These are phyloP conservation scores for Aspergillus proliferans DNA, from an alignment of 2,329 filamentous ascomycete genomes.

Conservation along the genomic window DNA sequence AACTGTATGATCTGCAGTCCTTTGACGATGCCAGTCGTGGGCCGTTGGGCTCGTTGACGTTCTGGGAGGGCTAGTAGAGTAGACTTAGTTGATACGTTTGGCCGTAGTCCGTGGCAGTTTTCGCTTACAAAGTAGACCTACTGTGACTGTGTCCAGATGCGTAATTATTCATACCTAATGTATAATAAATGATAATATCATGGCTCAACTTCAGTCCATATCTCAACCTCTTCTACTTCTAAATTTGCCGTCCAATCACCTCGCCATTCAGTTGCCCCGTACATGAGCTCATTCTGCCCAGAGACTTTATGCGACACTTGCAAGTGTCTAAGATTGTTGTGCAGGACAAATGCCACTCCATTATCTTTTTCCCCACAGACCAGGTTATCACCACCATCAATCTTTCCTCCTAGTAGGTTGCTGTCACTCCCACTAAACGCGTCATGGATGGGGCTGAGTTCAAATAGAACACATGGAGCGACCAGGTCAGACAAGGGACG, in stretches of 20 bases:
- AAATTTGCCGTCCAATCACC: not conserved
- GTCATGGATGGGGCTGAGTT: not conserved
- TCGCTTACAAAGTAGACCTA: too few relatives aligned
- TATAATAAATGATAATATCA: not conserved
- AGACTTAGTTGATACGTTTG: too few relatives aligned
- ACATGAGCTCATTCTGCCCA: not conserved
- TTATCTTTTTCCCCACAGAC: not conserved
- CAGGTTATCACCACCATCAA: not conserved
- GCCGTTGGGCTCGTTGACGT: slow-evolving; percentile 11
- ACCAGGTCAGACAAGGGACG: not conserved
- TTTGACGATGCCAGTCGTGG: slow-evolving; percentile 19
- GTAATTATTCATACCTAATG: too few relatives aligned
- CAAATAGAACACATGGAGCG: not conserved
- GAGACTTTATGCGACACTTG: not conserved
- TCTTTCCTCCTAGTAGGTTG: not conserved
- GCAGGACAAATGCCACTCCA: not conserved
- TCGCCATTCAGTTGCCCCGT: not conserved
- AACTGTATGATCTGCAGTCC: slow-evolving; percentile 9
- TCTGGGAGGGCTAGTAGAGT: too few relatives aligned
- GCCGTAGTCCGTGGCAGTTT: too few relatives aligned
- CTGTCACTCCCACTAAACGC: not conserved
- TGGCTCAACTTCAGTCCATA: not conserved
- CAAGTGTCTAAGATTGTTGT: too few relatives aligned
- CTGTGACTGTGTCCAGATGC: too few relatives aligned
- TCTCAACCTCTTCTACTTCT: not conserved